These are phyloP conservation scores for Suillus spraguei DNA, from an alignment of 768 basidiomycete genomes.

Conservation along the genomic window DNA sequence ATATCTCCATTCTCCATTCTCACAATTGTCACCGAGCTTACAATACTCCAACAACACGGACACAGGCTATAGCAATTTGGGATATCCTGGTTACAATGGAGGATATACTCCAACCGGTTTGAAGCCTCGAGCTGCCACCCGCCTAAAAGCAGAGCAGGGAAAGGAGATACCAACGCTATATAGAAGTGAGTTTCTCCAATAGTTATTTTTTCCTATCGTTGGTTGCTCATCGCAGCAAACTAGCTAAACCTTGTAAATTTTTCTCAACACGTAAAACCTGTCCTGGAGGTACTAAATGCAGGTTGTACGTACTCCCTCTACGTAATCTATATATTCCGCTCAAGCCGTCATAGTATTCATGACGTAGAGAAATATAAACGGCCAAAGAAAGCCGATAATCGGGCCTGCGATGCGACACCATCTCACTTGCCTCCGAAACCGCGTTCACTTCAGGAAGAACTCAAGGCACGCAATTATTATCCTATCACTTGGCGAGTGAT, in stretches of 20 bases:
- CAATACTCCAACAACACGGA: background rate
- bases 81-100: background rate
- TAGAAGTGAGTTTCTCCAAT: constrained; percentile 27
- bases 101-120: background rate
- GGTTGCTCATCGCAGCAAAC: background rate
- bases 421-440: constrained; percentile 30
- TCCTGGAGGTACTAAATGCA: constrained; percentile 56
- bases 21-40: background rate
- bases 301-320: constrained; percentile 51
- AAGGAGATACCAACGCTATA: constrained; percentile 27
- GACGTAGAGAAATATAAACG: constrained; percentile 24
- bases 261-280: constrained; percentile 48
- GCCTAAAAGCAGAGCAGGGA: constrained; percentile 19
- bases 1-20: background rate
- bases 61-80: background rate
- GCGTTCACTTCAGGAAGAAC: constrained; percentile 34
- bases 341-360: constrained; percentile 44
- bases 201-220: background rate
- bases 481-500: constrained; percentile 79
- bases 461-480: constrained; percentile 51
- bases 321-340: background rate
- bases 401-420: constrained; percentile 15
- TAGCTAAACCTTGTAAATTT: constrained; percentile 67
- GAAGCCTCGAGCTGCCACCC: background rate
- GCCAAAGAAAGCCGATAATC: constrained; percentile 4